phyloP scores from a whole-genome alignment of 352 stramenopile species.

The Globisporangium nagaii region DNA sequence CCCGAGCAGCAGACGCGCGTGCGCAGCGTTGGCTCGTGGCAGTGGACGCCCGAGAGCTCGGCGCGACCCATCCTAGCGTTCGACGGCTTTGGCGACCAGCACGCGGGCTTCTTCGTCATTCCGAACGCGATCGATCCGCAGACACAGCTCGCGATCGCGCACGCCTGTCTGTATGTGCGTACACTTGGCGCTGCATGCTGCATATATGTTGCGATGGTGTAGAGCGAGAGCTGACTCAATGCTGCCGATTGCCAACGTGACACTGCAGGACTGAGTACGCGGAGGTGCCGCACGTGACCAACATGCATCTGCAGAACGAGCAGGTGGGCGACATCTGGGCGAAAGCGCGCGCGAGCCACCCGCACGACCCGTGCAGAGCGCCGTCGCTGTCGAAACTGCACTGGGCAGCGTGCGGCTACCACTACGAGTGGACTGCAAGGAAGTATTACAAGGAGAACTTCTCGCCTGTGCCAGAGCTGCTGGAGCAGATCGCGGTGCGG shows the following conservation, averaged over 20 bases:
- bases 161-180: constrained; percentile 46
- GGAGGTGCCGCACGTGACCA: constrained; percentile 70
- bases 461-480: constrained; percentile 40
- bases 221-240: background rate
- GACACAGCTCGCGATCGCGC: constrained; percentile 50
- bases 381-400: constrained; percentile 56
- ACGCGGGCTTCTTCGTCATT: constrained; percentile 68
- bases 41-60: constrained; percentile 12
- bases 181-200: constrained; percentile 6
- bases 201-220: background rate
- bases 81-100: constrained; percentile 30
- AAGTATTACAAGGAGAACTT: constrained; percentile 57
- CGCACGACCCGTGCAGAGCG: constrained; percentile 29
- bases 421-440: constrained; percentile 79
- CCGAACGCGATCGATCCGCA: constrained; percentile 40
- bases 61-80: constrained; percentile 46
- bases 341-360: constrained; percentile 30
- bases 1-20: constrained; percentile 25
- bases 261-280: constrained; percentile 52
- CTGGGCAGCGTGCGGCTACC: constrained; percentile 65
- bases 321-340: constrained; percentile 47
- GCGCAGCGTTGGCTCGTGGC: constrained; percentile 31
- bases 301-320: constrained; percentile 64
- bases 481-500: constrained; percentile 30
- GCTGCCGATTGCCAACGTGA: background rate